Percentiles rank a stretch among this genome's conserved stretches.
Evolutionary conservation across 441 rosid genomes (phyloP).

Genomic region (Arabidopsis hybrid): DNA sequence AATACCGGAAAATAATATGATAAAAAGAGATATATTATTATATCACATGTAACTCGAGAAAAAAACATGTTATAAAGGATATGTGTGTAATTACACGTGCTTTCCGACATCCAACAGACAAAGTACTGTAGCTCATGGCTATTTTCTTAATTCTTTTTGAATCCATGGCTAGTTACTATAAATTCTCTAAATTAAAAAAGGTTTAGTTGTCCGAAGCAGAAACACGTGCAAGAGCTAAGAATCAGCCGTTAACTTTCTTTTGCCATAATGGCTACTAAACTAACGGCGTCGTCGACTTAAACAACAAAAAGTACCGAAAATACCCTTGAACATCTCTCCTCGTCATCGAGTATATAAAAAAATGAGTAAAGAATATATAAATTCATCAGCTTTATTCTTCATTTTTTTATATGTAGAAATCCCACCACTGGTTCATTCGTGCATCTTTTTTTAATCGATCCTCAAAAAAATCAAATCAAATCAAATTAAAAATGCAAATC

Average conservation of each 20-base stretch:
- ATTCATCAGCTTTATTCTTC: constrained; percentile 41
- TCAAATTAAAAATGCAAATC: constrained; percentile 12
- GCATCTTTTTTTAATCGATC: constrained; percentile 28
- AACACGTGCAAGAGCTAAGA: constrained; percentile 38
- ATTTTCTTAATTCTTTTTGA: too few species aligned
- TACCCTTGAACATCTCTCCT: constrained; percentile 20
- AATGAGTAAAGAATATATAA: constrained; percentile 30
- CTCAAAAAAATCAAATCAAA: too few species aligned
- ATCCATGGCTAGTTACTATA: too few species aligned
- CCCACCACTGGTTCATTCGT: constrained; percentile 45
- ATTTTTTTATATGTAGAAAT: constrained; percentile 33
- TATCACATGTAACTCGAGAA: too few species aligned
- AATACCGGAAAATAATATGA: too few species aligned
- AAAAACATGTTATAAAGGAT: too few species aligned
- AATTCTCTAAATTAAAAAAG: neutral
- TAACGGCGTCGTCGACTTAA: constrained; percentile 27
- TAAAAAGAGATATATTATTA: too few species aligned
- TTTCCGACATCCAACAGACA: too few species aligned
- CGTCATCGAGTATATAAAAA: constrained; percentile 18
- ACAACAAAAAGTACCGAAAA: constrained; percentile 2
- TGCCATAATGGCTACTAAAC: neutral
- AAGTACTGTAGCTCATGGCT: too few species aligned
- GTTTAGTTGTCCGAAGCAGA: constrained; percentile 41
- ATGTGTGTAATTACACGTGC: too few species aligned
- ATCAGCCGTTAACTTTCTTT: constrained; percentile 30